These are phyloP conservation scores for Fistulinella cinereoalba DNA, from an alignment of 1,284 basidiomycete genomes.

Conservation along the genomic window DNA sequence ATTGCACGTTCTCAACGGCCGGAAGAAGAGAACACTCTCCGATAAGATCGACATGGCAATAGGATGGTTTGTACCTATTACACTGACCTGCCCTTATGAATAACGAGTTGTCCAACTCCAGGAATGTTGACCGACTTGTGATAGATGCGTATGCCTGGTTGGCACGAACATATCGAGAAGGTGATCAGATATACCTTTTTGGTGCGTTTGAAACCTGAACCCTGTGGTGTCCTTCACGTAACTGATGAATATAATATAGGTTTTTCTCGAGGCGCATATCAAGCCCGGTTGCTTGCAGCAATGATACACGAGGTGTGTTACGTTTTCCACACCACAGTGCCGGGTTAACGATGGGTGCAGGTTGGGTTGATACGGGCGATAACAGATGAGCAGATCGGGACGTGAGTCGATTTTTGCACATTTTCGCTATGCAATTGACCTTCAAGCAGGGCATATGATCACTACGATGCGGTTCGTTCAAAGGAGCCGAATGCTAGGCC, in stretches of 20 bases:
- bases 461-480: conserved; percentile 19
- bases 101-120: background rate
- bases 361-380: background rate
- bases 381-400: background rate
- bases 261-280: conserved; percentile 38
- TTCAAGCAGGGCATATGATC: conserved; percentile 13
- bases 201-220: conserved; percentile 27
- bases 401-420: background rate
- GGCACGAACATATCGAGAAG: conserved; percentile 35
- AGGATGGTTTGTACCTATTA: conserved; percentile 20
- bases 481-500: conserved; percentile 9
- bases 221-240: background rate
- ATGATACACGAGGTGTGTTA: conserved; percentile 29
- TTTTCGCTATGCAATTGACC: background rate
- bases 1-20: conserved; percentile 14
- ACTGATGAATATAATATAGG: conserved; percentile 15
- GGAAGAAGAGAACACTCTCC: conserved; percentile 17
- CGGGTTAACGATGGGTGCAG: background rate
- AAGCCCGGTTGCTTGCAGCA: conserved; percentile 31
- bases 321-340: no score
- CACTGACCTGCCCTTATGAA: background rate
- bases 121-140: conserved; percentile 29
- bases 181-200: conserved; percentile 43
- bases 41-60: conserved; percentile 28
- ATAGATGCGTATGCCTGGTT: conserved; percentile 42